These are phyloP conservation scores for Leucogyrophana mollusca DNA, from an alignment of 768 basidiomycete genomes.

Conservation along the genomic window DNA sequence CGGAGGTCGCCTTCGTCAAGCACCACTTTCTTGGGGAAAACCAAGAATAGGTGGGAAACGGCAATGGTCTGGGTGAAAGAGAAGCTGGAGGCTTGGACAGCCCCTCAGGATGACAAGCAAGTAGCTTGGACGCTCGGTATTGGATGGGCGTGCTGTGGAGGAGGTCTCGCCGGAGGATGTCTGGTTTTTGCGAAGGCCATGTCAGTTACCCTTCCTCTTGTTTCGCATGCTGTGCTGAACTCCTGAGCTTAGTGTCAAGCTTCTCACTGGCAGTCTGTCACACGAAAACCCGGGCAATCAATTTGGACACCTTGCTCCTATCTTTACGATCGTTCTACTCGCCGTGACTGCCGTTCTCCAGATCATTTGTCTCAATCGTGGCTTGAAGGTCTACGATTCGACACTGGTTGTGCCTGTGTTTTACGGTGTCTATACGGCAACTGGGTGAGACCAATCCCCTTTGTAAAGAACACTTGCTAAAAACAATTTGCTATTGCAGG, in stretches of 20 bases:
- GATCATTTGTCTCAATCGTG: slow-evolving; percentile 89
- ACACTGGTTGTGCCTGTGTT: slow-evolving; percentile 93
- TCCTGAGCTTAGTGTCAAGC: slow-evolving; percentile 57
- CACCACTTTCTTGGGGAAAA: slow-evolving; percentile 28
- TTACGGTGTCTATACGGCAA: slow-evolving; percentile 88
- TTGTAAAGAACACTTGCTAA: slow-evolving; percentile 4
- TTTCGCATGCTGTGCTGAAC: slow-evolving; percentile 8
- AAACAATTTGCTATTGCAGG: slow-evolving; percentile 21
- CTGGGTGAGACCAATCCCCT: slow-evolving; percentile 51
- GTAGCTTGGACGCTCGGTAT: slow-evolving; percentile 92
- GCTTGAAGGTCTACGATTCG: slow-evolving; percentile 86
- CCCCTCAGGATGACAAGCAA: slow-evolving; percentile 77
- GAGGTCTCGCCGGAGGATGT: slow-evolving; percentile 84
- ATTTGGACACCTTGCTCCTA: slow-evolving; percentile 77
- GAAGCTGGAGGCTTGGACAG: slow-evolving; percentile 72
- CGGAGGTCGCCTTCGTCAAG: slow-evolving; percentile 19
- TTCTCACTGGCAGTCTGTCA: slow-evolving; percentile 73
- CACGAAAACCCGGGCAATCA: slow-evolving; percentile 84
- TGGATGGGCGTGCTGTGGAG: slow-evolving; percentile 91
- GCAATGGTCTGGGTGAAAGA: slow-evolving; percentile 55
- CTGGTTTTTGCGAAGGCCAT: slow-evolving; percentile 74
- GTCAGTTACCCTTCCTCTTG: slow-evolving; percentile 15
- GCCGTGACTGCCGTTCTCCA: slow-evolving; percentile 80
- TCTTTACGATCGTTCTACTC: slow-evolving; percentile 67
- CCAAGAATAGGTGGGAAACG: slow-evolving; percentile 41